Evolutionary conservation across 768 basidiomycete genomes (phyloP).

Genomic region (Candolleomyces aberdarensis): DNA sequence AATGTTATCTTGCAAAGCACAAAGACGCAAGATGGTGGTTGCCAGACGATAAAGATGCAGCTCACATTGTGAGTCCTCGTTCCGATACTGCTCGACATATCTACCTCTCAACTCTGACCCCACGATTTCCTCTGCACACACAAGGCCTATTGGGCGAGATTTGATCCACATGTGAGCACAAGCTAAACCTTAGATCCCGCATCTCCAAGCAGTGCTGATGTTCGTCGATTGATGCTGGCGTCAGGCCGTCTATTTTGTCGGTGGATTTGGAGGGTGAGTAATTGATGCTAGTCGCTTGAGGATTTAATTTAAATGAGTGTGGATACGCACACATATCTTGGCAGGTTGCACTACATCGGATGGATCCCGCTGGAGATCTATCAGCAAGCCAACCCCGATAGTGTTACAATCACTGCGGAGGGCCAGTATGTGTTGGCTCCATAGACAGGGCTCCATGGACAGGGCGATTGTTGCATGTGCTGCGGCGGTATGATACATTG

Average conservation of each 20-base stretch:
- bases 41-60: conserved; percentile 40
- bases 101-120: background rate
- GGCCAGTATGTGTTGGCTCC: background rate
- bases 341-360: conserved; percentile 48
- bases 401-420: background rate
- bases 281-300: background rate
- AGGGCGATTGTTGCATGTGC: background rate
- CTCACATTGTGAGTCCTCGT: conserved; percentile 37
- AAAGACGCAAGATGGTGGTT: conserved; percentile 53
- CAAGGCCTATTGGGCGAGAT: conserved; percentile 53
- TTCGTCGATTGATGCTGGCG: background rate
- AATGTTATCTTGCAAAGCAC: conserved; percentile 43
- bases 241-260: conserved; percentile 51
- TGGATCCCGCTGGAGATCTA: conserved; percentile 46
- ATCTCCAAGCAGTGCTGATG: background rate
- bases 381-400: conserved; percentile 19
- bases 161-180: conserved; percentile 46
- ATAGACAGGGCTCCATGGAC: background rate
- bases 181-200: background rate
- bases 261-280: conserved; percentile 48
- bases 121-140: background rate
- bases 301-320: background rate
- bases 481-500: background rate
- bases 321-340: conserved; percentile 2
- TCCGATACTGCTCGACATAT: background rate